phyloP scores from a whole-genome alignment of 2,329 filamentous ascomycete species.

The Nigrograna mackinnonii region DNA sequence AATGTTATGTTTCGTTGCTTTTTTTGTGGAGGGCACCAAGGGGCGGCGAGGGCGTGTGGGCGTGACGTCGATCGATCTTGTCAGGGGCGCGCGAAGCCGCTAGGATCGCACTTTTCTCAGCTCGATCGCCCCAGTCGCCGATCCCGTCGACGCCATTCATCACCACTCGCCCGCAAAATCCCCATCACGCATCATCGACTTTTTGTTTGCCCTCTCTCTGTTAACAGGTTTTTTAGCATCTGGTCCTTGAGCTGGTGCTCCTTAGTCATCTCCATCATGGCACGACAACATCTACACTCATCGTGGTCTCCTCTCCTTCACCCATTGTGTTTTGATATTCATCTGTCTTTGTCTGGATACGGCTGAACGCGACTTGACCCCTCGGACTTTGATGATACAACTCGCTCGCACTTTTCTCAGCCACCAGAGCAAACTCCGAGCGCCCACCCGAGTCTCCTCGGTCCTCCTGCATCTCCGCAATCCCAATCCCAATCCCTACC shows the following conservation, averaged over 20 bases:
- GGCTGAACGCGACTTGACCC: conserved; percentile 8
- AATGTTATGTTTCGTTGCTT: no score
- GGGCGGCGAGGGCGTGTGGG: no score
- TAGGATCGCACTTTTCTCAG: no score
- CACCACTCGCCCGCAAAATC: conserved; percentile 3
- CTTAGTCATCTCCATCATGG: conserved; percentile 11
- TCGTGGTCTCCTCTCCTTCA: no score
- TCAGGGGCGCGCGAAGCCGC: conserved; percentile 1
- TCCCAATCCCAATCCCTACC: conserved; percentile 1
- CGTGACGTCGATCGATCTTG: conserved; percentile 5
- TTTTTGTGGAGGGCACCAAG: no score
- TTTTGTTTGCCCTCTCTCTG: neutral
- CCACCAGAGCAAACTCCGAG: conserved; percentile 21
- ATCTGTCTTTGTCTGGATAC: no score
- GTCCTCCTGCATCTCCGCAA: conserved; percentile 8
- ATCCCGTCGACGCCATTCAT: conserved; percentile 6
- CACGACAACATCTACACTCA: conserved; percentile 2
- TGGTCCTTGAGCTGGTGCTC: no score
- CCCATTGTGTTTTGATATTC: no score
- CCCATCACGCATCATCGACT: conserved; percentile 1
- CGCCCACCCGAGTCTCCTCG: conserved; percentile 16
- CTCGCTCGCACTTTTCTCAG: conserved; percentile 19
- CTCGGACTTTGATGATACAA: conserved; percentile 31
- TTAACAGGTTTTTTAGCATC: neutral
- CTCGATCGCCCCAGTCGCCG: conserved; percentile 8